Base-by-base conservation (phyloP, 495 filamentous ascomycete genomes). In the Daldinia concentrica region DNA sequence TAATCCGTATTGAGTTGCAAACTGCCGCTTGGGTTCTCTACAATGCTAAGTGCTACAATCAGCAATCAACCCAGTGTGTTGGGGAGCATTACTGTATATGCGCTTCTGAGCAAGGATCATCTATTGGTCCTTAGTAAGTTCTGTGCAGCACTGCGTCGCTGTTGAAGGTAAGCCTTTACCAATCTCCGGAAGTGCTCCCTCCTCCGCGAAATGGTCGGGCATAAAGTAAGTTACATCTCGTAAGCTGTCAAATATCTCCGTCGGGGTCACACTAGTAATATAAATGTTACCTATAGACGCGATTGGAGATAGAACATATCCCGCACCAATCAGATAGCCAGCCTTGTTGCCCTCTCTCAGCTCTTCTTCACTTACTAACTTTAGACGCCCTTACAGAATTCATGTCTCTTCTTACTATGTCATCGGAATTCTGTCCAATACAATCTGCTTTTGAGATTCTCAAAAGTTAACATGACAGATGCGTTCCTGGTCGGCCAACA, bases 301-400 rank as follows among this genome's bases (percentile, higher is more conserved):
- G 50, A 41, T 67, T 72, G 69, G 64, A 29, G 61, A 59, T 72
- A 72, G 48, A 72, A 59, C 50, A 72, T 72, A 52, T 68, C 11
- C 64, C 69, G 64, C 32, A 57, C 64, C 64, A 72, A 68, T 64
- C 50, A 68, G 55, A 36, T 37, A 45, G 24, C n/a, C 50, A 68
- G 69, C 69, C 69, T 62, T 61, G 45, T 61, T 56, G 50, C 50
- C 54, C 50, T 48, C 34, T 56, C 63, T 72, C 69, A 72, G 69
- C 69, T 62, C 19, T 37, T 14, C 8, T 17, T 51, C 36, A 48
- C 69, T 72, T 68, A 64, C 58, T 72, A 68, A 51, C 43, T 61
- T 22, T 11, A 19, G 15, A 59, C 6, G 8, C 15, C 50, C 32
- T 55, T 37, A 63, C 51, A 45, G 22, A 17, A 24, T 14, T 64